Base-by-base conservation (phyloP, 805 yeast species). In the Yarrowia porcina region DNA sequence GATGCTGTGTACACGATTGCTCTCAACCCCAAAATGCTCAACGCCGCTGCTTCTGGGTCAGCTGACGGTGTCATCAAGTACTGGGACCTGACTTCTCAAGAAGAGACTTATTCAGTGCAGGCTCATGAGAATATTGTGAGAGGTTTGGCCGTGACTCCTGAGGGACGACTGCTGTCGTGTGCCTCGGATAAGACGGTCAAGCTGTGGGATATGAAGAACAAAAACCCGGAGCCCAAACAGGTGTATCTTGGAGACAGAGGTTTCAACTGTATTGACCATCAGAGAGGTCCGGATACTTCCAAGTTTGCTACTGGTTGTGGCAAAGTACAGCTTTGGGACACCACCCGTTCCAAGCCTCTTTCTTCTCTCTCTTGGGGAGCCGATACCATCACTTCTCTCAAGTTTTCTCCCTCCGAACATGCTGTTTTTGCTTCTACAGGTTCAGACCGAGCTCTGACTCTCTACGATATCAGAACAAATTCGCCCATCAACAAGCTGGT, bases 41-140 rank as follows among this genome's bases (percentile, higher is more conserved):
- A 85, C 69, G 86, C 85, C 70, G 75, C 93, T 28, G 97, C 97
- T 2, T 84, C 94, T 10, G 97, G 97, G 10, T 86, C 94, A 8
- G 99, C 96, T 35, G 99, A 94, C 73, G 99, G 99, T 70, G 83
- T 89, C 6, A 82, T 94, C 67, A 94, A 94, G 73, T 89, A 90
- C 71, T 94, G 99, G 99, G 89, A 93, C 74, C 75, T 93, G 75
- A 83, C 92, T 1, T 81, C 89, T 11, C 80, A 94, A 66, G 85
- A 84, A 17, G 97, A 94, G 72, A 74, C 82, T 1, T 84, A 85
- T 66, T 83, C 90, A 28, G 89, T 87, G 72, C 85, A 86, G 72
- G 98, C 96, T 0, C 99, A 94, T 76, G 85, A 87, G 70, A 96
- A 96, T 5, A 84, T 89, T 80, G 90, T 91, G 49, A 81, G 91